Evolutionary conservation across 2,329 filamentous ascomycete genomes (phyloP).

Genomic region (Penicillium sp.): DNA sequence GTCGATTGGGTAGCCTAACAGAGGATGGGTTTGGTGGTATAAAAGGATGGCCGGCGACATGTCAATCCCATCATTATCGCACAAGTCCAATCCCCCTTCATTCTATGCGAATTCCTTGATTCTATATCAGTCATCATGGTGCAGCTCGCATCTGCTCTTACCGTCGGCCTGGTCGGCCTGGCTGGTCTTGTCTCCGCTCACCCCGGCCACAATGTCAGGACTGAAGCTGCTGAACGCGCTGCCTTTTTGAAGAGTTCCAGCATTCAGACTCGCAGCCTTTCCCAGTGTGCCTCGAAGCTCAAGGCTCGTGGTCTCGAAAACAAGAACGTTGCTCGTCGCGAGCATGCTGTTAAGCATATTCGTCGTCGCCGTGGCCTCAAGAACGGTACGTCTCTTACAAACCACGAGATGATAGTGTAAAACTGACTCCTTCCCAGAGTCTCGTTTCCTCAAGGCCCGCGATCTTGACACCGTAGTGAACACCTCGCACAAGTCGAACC

Average conservation of each 20-base stretch:
- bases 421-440: slow-evolving; percentile 7
- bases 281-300: slow-evolving; percentile 50
- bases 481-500: slow-evolving; percentile 42
- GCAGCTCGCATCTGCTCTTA: slow-evolving; percentile 20
- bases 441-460: slow-evolving; percentile 31
- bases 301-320: slow-evolving; percentile 49
- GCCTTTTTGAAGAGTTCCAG: slow-evolving; percentile 45
- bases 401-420: neutral
- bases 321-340: slow-evolving; percentile 48
- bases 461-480: slow-evolving; percentile 37
- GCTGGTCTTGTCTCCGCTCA: slow-evolving; percentile 40
- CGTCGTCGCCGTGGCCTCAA: slow-evolving; percentile 42
- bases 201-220: slow-evolving; percentile 50
- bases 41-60: neutral
- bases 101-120: neutral
- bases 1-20: neutral
- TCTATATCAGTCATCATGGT: slow-evolving; percentile 16
- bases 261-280: slow-evolving; percentile 42
- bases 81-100: neutral
- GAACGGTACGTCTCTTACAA: slow-evolving; percentile 17
- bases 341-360: slow-evolving; percentile 43
- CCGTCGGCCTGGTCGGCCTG: slow-evolving; percentile 26
- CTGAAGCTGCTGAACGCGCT: slow-evolving; percentile 53
- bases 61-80: no score
- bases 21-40: neutral